phyloP scores from a whole-genome alignment of 2,329 filamentous ascomycete genomes.

The Cladosporium sp. region DNA sequence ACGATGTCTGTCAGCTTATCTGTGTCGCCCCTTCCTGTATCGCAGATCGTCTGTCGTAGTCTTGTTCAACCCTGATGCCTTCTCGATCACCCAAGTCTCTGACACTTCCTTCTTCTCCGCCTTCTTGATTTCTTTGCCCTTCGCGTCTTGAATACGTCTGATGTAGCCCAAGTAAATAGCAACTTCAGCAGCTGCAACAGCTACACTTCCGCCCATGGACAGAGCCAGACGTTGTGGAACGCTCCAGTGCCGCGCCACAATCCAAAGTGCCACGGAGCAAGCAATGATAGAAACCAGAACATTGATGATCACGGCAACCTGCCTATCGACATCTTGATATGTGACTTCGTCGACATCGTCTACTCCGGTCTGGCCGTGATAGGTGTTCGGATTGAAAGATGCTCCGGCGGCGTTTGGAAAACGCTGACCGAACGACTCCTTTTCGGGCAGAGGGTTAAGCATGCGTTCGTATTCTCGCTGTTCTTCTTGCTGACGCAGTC shows the following conservation, averaged over 20 bases:
- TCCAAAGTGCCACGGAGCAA: constrained; percentile 71
- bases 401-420: constrained; percentile 49
- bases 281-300: constrained; percentile 82
- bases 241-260: constrained; percentile 72
- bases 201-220: constrained; percentile 63
- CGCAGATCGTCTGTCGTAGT: constrained; percentile 30
- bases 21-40: constrained; percentile 42
- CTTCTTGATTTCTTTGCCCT: constrained; percentile 55
- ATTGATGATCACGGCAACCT: constrained; percentile 81
- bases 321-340: constrained; percentile 71
- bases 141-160: constrained; percentile 65
- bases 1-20: constrained; percentile 25
- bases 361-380: constrained; percentile 37
- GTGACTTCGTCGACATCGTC: constrained; percentile 54
- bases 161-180: constrained; percentile 73
- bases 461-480: constrained; percentile 77
- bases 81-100: constrained; percentile 61
- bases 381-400: constrained; percentile 33
- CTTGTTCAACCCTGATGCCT: constrained; percentile 10
- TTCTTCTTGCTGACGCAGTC: constrained; percentile 79
- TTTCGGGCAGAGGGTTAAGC: constrained; percentile 55
- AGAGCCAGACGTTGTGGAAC: constrained; percentile 65
- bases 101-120: constrained; percentile 66
- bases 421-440: constrained; percentile 57
- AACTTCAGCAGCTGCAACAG: constrained; percentile 72